phyloP scores from a whole-genome alignment of 441 rosid species.

The Pelargonium cotyledonis region DNA sequence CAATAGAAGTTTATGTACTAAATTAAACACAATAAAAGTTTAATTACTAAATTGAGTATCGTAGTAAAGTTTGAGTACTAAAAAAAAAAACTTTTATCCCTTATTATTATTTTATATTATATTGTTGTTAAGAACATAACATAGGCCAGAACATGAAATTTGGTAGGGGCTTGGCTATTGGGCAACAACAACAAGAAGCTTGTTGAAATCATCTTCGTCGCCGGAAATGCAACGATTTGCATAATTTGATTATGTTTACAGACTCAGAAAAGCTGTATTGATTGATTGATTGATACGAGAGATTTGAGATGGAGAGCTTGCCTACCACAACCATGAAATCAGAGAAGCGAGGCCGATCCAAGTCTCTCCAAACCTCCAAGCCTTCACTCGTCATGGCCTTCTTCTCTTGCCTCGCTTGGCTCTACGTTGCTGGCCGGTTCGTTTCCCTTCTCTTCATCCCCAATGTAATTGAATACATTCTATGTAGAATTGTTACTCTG shows the following conservation, averaged over 20 bases:
- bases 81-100: no score
- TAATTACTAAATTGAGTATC: no score
- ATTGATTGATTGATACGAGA: not conserved
- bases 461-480: not conserved
- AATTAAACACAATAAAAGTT: no score
- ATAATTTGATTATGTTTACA: not conserved
- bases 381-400: conserved; percentile 76
- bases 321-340: conserved; percentile 55
- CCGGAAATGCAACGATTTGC: no score
- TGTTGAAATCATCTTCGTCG: no score
- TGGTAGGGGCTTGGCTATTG: no score
- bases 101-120: no score
- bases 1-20: no score
- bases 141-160: no score
- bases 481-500: not conserved
- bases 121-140: no score
- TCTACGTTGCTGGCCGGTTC: conserved; percentile 95
- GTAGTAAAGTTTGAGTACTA: no score
- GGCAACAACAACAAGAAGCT: no score
- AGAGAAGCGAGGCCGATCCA: conserved; percentile 78
- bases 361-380: conserved; percentile 58
- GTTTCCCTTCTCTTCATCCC: conserved; percentile 17
- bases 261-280: not conserved
- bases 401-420: conserved; percentile 98
- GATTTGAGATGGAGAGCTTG: conserved; percentile 55